A percentile compares a stretch with the other conserved stretches of the same genome.
Conservation (phyloP, 352 stramenopile genomes). For the Pythium phragmitis region DNA sequence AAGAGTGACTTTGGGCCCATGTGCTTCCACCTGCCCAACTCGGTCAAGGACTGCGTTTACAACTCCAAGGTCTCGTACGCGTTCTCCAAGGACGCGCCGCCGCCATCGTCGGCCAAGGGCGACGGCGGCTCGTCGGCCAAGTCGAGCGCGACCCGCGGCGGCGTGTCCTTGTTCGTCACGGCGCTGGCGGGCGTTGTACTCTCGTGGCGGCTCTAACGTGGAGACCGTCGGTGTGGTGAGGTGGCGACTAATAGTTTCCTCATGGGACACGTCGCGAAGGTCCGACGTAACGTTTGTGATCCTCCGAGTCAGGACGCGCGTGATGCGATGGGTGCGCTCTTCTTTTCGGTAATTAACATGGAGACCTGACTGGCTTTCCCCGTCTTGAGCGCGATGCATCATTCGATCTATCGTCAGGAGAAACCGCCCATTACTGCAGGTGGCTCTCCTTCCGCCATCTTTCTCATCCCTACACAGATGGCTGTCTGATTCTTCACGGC, state of each 20-base stretch:
- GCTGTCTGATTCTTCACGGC: neutral
- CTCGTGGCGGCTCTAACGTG: neutral
- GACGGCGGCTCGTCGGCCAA: neutral
- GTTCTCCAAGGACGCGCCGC: conserved; percentile 23
- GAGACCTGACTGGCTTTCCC: no score
- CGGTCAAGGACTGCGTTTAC: conserved; percentile 25
- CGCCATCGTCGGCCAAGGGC: neutral
- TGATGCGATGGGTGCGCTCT: no score
- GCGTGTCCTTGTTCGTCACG: neutral
- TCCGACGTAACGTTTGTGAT: no score
- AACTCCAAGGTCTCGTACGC: conserved; percentile 25
- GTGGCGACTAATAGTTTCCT: no score
- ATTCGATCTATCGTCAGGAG: no score
- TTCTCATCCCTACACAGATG: neutral
- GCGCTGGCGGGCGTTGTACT: neutral
- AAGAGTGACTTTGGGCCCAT: conserved; percentile 27
- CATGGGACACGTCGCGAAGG: no score
- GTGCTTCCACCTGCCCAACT: conserved; percentile 33
- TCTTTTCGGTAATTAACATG: no score
- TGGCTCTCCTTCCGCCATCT: neutral
- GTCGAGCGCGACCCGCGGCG: neutral
- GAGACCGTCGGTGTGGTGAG: no score
- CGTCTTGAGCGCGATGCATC: no score
- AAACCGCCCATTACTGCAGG: no score
- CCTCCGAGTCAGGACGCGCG: no score